phyloP scores from a whole-genome alignment of 139 green algal species.

The Volvox reticuliferus region DNA sequence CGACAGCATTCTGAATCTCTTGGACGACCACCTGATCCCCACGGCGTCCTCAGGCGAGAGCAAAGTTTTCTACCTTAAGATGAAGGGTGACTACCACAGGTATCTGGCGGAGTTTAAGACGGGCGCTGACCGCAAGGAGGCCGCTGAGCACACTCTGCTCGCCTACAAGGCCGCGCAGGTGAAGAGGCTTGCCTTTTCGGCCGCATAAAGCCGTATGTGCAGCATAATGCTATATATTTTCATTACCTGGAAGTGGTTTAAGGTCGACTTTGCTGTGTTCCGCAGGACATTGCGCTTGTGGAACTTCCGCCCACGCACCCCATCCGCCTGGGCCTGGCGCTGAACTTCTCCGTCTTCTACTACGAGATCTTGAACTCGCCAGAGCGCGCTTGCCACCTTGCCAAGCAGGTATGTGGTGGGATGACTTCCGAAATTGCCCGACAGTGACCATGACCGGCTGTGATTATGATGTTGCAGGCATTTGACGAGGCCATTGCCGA shows the following conservation, averaged over 20 bases:
- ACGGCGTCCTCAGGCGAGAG: slow-evolving; percentile 93
- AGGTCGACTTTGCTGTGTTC: neutral
- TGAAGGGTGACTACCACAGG: slow-evolving; percentile 96
- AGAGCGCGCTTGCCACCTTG: slow-evolving; percentile 95
- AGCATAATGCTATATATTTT: neutral
- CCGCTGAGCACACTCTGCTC: slow-evolving; percentile 94
- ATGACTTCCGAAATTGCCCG: neutral
- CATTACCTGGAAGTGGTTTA: neutral
- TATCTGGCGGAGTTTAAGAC: slow-evolving; percentile 99
- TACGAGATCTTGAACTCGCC: slow-evolving; percentile 99
- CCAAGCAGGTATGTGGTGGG: slow-evolving; percentile 87
- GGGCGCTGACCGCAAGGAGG: slow-evolving; percentile 90
- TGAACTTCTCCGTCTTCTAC: slow-evolving; percentile 99
- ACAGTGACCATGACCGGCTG: neutral
- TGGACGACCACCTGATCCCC: slow-evolving; percentile 97
- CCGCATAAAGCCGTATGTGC: neutral
- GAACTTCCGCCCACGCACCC: slow-evolving; percentile 97
- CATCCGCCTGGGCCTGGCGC: slow-evolving; percentile 96
- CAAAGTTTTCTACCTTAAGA: slow-evolving; percentile 97
- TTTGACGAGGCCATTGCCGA: slow-evolving; percentile 99
- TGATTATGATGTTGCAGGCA: slow-evolving; percentile 67
- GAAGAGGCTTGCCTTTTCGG: neutral
- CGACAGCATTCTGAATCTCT: slow-evolving; percentile 89
- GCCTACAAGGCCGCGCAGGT: slow-evolving; percentile 96
- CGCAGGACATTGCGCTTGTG: slow-evolving; percentile 94